A percentile compares a stretch with the other conserved stretches of the same genome.
phyloP scores from a whole-genome alignment of 164 flowering plant species.

The Liriodendron chinense region DNA sequence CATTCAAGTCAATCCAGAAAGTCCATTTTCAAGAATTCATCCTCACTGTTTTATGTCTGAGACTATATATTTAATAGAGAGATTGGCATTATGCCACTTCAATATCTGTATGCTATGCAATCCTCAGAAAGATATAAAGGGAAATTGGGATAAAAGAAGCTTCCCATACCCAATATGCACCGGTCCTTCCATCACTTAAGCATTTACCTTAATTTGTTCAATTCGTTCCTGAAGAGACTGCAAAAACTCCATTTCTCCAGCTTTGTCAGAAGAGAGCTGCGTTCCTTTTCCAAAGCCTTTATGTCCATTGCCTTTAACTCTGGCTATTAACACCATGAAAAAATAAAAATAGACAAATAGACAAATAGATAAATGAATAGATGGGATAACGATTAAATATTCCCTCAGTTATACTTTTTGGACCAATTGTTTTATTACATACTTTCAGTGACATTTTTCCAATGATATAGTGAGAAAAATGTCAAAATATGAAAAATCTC shows the following conservation, averaged over 20 bases:
- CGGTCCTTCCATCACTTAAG: no score
- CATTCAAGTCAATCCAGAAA: not conserved
- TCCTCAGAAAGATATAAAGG: not conserved
- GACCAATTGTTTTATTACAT: no score
- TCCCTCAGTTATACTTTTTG: no score
- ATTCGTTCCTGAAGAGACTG: conserved; percentile 50
- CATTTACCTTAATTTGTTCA: conserved; percentile 57
- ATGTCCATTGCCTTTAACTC: no score
- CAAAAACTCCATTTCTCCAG: conserved; percentile 53
- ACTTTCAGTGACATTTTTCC: no score
- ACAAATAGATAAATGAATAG: no score
- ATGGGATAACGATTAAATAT: no score
- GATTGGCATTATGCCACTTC: not conserved
- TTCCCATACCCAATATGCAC: conserved; percentile 69
- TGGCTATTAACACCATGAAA: no score
- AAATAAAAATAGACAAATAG: no score
- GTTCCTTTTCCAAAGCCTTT: no score
- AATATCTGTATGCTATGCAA: not conserved
- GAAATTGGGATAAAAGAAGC: not conserved
- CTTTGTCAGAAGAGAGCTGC: conserved; percentile 67
- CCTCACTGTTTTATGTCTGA: not conserved
- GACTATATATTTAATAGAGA: not conserved
- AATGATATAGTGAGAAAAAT: no score
- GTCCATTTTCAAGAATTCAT: not conserved
- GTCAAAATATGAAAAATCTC: no score